These are phyloP conservation scores for Barbarea vulgaris DNA, from an alignment of 345 rosid genomes.

Conservation along the genomic window DNA sequence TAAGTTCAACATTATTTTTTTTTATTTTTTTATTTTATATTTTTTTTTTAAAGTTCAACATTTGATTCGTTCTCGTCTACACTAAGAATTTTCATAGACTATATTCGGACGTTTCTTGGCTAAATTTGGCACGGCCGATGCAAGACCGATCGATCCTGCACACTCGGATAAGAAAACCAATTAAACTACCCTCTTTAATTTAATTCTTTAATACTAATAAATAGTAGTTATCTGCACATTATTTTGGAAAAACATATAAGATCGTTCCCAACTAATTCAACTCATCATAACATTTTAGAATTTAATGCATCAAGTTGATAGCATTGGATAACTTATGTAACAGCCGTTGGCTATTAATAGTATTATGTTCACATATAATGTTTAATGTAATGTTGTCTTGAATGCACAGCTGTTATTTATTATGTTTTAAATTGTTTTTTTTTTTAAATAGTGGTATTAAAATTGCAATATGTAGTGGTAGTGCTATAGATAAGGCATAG, in stretches of 20 bases:
- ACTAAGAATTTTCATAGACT: not conserved
- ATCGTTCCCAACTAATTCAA: not conserved
- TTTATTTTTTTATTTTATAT: too few relatives aligned
- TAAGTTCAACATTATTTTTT: slow-evolving; percentile 17
- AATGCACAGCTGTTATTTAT: not conserved
- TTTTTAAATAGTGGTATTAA: not conserved
- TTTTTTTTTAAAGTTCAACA: slow-evolving; percentile 21
- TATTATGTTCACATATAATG: not conserved
- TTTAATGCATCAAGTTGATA: not conserved
- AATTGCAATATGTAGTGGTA: not conserved
- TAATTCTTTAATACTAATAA: too few relatives aligned
- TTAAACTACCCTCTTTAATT: not conserved
- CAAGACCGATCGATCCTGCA: not conserved
- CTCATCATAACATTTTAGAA: not conserved
- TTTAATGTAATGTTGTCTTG: not conserved
- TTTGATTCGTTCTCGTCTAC: slow-evolving; percentile 14
- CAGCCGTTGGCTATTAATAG: not conserved
- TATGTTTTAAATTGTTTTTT: not conserved
- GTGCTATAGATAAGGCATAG: not conserved
- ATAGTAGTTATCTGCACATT: too few relatives aligned
- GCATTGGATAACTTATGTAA: not conserved
- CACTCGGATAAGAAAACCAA: not conserved
- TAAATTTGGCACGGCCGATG: not conserved
- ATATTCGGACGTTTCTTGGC: slow-evolving; percentile 9
- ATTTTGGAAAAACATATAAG: not conserved